Base-by-base conservation (phyloP, 2,329 filamentous ascomycete genomes). In the Tolypocladium tundrense region DNA sequence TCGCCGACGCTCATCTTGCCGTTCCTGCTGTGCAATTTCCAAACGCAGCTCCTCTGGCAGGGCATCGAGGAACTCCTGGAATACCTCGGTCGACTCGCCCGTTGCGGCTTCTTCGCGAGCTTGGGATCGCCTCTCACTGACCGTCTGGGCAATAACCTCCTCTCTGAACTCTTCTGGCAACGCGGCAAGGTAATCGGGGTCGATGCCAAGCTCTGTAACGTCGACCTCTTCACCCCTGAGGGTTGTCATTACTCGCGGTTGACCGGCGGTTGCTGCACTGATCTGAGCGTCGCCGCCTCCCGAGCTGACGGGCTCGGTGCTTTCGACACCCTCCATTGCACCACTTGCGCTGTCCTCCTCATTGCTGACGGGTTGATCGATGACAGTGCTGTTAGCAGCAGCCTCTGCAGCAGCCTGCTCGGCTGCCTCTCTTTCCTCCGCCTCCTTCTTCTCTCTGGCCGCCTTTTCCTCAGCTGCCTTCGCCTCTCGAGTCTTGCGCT, bases 151-250 rank as follows among this genome's bases (percentile, higher is more conserved):
- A 63, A 99, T 90, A 54, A 99, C 94, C 70, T 99, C 94, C 71
- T 97, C 93, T 52, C 94, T 84, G 68, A 97, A 86, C 60, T 99
- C 95, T 65, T 99, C 94, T 0, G 94, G 94, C n/a, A 99, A 77
- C n/a, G 93, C 95, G 59, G 94, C 90, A 8, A 99, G 83, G 72
- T 97, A 99, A 58, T 96, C 92, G 19, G 88, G 84, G 69, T 99
- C 94, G 65, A 99, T 97, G 54, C 93, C 92, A 61, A 99, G 81
- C 60, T 90, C 90, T 0, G 94, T 99, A 54, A 99, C 94, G 70
- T 99, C 94, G 56, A 96, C 84, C 66, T 94, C 86, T 62, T 89
- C 88, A 33, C 92, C 93, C 60, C 92, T 81, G 57, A 99, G 91
- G 2, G 83, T 92, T 19, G 90, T 95, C 65, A 87, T 87, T 37